Evolutionary conservation across 2,329 filamentous ascomycete genomes (phyloP), one percentile per base, ranked within the genome.

Genomic region (Penicillium hesseltinei): DNA sequence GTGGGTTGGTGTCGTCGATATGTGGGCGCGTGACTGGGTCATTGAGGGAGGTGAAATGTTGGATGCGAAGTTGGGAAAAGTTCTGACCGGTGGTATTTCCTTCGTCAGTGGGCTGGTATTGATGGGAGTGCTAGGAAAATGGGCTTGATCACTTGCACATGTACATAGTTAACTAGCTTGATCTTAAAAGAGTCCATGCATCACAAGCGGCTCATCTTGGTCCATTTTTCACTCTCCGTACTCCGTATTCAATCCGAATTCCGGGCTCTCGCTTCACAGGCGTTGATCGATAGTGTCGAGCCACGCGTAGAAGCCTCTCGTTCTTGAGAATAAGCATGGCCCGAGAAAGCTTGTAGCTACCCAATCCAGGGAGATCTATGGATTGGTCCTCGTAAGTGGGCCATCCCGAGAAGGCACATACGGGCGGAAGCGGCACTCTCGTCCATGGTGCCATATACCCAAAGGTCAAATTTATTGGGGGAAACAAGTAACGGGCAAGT

Each of bases 1-100:
- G n/a, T 92, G 89, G 88, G 88, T 92, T 2, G 88, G 88, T 2
- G 74, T 92, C 1, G 88, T 92, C 0, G 89, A 92, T 75, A 91
- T 92, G 88, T 87, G 87, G 84, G 87, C 87, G 2, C 78, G 82
- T 40, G 89, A 92, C 69, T 92, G 89, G 89, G 82, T 88, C 65
- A 75, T 84, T 66, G 78, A 78, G 1, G 82, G 81, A 19, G 78
- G 78, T 2, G 84, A 88, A 67, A 72, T 89, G 70, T 71, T 81
- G 17, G 73, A 82, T 31, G 81, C 86, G 0, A 71, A 80, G 0
- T 38, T 80, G 1, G 29, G 78, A 0, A 81, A 79, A 56, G 84
- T 84, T 0, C 36, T 69, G 0, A 70, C 82, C 9, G 87, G 81
- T 0, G 73, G 83, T 35, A 39, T 80, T 4, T 81, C 82, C 5